Percentiles rank a stretch among this genome's conserved stretches.
Evolutionary conservation across 306 rosid genomes (phyloP).

Genomic region (Hippophae rhamnoides): DNA sequence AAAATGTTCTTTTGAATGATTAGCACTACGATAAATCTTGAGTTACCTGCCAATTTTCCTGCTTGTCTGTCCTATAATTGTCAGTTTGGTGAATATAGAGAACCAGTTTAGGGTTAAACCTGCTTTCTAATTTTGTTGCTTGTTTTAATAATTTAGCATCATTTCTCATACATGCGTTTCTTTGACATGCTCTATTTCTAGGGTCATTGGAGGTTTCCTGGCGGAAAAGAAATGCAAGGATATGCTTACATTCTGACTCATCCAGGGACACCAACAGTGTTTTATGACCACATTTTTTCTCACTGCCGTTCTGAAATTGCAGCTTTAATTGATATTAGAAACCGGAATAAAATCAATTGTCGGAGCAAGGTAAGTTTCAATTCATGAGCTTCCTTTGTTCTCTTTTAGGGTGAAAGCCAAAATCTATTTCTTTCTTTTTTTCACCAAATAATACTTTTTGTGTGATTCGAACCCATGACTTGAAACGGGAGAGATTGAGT

Average conservation of each 20-base stretch:
- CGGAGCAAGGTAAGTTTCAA: slow-evolving; percentile 69
- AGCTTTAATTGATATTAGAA: slow-evolving; percentile 50
- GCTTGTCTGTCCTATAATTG: background rate
- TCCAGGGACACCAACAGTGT: slow-evolving; percentile 93
- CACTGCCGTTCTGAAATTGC: slow-evolving; percentile 50
- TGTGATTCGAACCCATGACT: too few relatives aligned
- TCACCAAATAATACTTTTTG: too few relatives aligned
- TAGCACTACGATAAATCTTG: too few relatives aligned
- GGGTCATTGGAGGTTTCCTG: slow-evolving; percentile 99
- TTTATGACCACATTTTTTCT: slow-evolving; percentile 81
- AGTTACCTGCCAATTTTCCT: too few relatives aligned
- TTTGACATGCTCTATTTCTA: slow-evolving; percentile 28
- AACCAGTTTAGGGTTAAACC: background rate
- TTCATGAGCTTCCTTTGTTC: background rate
- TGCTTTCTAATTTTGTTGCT: background rate
- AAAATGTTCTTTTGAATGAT: too few relatives aligned
- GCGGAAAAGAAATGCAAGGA: slow-evolving; percentile 89
- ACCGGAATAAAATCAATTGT: slow-evolving; percentile 56
- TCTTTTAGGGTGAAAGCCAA: background rate
- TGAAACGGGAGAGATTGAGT: too few relatives aligned
- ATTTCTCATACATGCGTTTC: slow-evolving; percentile 1
- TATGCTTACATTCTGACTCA: slow-evolving; percentile 95
- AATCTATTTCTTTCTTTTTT: too few relatives aligned
- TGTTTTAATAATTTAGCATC: background rate
- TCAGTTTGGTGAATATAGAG: background rate